phyloP scores from a whole-genome alignment of 352 stramenopile genomes.

The Phytopythium litorale region DNA sequence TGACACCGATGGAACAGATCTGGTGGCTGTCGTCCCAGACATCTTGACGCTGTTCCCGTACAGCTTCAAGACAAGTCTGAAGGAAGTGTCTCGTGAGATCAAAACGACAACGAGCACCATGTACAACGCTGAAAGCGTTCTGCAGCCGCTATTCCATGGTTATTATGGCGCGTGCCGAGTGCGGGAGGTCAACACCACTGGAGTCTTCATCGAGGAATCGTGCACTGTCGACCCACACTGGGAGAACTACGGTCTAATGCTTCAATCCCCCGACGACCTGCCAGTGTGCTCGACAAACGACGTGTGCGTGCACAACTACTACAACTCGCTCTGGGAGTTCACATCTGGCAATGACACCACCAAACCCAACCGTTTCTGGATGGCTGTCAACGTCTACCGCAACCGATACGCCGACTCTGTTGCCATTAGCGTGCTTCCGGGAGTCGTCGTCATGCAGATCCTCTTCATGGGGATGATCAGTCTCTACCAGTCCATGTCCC shows the following conservation, averaged over 20 bases:
- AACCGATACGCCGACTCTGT: too few species aligned
- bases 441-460: too few species aligned
- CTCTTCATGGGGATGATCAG: too few species aligned
- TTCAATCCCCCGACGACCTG: constrained; percentile 27
- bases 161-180: constrained; percentile 33
- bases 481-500: too few species aligned
- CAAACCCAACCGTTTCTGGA: too few species aligned
- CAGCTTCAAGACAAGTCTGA: constrained; percentile 19
- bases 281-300: constrained; percentile 21
- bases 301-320: constrained; percentile 28
- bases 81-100: constrained; percentile 10
- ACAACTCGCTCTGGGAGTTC: constrained; percentile 26
- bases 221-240: constrained; percentile 22
- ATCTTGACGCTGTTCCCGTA: constrained; percentile 21
- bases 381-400: too few species aligned
- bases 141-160: constrained; percentile 26
- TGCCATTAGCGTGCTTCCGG: too few species aligned
- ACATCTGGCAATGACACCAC: too few species aligned
- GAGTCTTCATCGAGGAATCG: constrained; percentile 25
- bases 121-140: too few species aligned
- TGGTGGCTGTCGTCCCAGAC: constrained; percentile 19
- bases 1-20: constrained; percentile 1
- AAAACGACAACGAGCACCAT: constrained; percentile 7
- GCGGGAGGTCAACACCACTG: constrained; percentile 22
- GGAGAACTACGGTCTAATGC: constrained; percentile 30